These are phyloP conservation scores for Effrenium voratum DNA, from an alignment of 73 alveolate genomes.

Conservation along the genomic window DNA sequence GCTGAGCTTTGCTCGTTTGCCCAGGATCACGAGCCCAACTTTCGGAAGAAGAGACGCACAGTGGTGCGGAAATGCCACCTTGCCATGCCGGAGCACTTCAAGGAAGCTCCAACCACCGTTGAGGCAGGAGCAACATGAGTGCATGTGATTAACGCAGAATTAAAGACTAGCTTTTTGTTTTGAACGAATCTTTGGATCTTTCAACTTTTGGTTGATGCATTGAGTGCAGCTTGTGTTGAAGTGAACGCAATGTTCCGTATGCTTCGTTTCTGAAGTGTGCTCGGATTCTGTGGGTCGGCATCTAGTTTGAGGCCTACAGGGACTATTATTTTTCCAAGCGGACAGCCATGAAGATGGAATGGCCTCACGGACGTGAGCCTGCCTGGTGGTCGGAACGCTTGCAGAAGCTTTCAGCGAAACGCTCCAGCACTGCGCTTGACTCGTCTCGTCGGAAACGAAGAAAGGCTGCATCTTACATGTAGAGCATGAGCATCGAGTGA, in stretches of 20 bases:
- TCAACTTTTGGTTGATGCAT: too few species aligned
- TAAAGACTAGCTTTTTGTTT: not conserved
- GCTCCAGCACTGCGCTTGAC: too few species aligned
- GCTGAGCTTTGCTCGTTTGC: too few species aligned
- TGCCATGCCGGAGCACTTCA: slow-evolving; percentile 82
- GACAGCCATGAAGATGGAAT: slow-evolving; percentile 67
- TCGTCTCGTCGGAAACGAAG: too few species aligned
- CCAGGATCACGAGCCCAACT: slow-evolving; percentile 71
- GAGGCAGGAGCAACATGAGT: not conserved
- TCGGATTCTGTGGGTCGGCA: too few species aligned
- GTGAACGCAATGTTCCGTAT: too few species aligned
- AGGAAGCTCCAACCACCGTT: not conserved
- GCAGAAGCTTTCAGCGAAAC: too few species aligned
- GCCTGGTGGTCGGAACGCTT: slow-evolving; percentile 47
- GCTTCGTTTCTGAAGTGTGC: too few species aligned
- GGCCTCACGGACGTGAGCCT: slow-evolving; percentile 32
- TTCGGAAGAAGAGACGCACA: slow-evolving; percentile 38
- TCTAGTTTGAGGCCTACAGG: slow-evolving; percentile 52
- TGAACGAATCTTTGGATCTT: not conserved
- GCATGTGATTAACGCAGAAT: not conserved
- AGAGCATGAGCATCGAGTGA: too few species aligned
- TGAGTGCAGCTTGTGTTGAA: too few species aligned
- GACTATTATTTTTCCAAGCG: slow-evolving; percentile 80
- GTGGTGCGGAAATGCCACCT: not conserved
- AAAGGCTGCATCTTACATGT: too few species aligned